Conservation (phyloP, 768 basidiomycete species). For the Leucogyrophana mollusca region DNA sequence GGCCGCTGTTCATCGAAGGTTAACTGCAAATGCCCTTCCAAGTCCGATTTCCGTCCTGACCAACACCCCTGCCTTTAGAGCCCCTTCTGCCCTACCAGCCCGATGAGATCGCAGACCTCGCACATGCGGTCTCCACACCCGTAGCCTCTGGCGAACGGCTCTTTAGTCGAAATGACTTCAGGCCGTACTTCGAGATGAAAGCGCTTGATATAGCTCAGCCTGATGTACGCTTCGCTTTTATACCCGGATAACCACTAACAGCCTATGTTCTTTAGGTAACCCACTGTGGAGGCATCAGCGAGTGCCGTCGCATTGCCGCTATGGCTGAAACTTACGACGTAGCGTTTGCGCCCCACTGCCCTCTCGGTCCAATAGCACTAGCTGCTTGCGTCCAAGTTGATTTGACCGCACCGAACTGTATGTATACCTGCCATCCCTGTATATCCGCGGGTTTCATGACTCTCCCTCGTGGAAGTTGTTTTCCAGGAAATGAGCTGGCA, state of each 20-base stretch:
- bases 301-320: slow-evolving; percentile 55
- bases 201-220: slow-evolving; percentile 71
- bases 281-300: slow-evolving; percentile 61
- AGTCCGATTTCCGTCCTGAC: too few species aligned
- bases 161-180: slow-evolving; percentile 59
- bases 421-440: slow-evolving; percentile 16
- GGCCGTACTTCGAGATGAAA: slow-evolving; percentile 62
- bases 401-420: slow-evolving; percentile 57
- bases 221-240: slow-evolving; percentile 40
- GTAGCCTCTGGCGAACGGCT: slow-evolving; percentile 66
- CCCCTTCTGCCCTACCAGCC: slow-evolving; percentile 61
- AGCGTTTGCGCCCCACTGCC: slow-evolving; percentile 71
- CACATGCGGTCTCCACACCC: slow-evolving; percentile 52
- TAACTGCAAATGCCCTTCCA: not conserved
- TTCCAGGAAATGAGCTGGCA: slow-evolving; percentile 70
- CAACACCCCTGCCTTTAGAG: slow-evolving; percentile 28
- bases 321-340: slow-evolving; percentile 71
- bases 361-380: slow-evolving; percentile 67
- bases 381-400: slow-evolving; percentile 71
- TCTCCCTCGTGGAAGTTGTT: slow-evolving; percentile 35
- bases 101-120: slow-evolving; percentile 60
- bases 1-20: slow-evolving; percentile 68
- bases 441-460: not conserved
- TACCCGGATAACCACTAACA: too few species aligned
- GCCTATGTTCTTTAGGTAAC: slow-evolving; percentile 36